Evolutionary conservation across 2,329 filamentous ascomycete species (phyloP), one percentile per base, ranked within the genome.

Genomic region (Periglandula ipomoeae): DNA sequence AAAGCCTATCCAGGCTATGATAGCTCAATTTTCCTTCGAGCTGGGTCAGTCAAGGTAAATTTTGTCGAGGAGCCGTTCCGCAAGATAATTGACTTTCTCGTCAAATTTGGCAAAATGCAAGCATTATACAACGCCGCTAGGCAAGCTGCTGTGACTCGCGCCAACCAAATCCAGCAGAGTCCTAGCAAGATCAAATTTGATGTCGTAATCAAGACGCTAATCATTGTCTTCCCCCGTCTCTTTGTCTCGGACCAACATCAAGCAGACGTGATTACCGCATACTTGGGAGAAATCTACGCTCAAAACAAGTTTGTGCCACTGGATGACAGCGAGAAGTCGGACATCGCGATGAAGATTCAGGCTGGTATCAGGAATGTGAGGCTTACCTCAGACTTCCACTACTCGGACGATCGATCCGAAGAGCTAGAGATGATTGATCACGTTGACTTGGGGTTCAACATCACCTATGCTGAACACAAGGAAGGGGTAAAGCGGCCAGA

Each of bases 71-170:
- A 98, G 65, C 93, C 93, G 0, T 96, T 97, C 73, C 82, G 93
- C 46, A 97, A 97, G 69, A 97, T 99, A 55, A 88, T 98, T 66
- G 88, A 94, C 56, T 99, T 98, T 66, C 74, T 95, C 39, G 89
- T 99, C 64, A 98, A 98, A 60, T 99, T 99, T 64, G 93, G 94
- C 52, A 95, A 95, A 68, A 99, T 99, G 93, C 93, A 98, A 67
- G 91, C 93, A 20, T 86, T 98, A 47, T 98, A 95, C 73, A 98
- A 99, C 61, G 91, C 93, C 38, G 93, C 94, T 11, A 82, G 94
- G 30, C 89, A 95, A 66, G 94, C 91, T 35, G 93, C 94, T 3
- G 88, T 93, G 35, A 91, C 87, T 53, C 90, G 96, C 65, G 94
- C 93, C 9, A 95, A 81, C 50, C 90, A 96, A 61, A 80, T 98